Evolutionary conservation across 257 asterid genomes (phyloP).

Genomic region (Solanum verrucosum): DNA sequence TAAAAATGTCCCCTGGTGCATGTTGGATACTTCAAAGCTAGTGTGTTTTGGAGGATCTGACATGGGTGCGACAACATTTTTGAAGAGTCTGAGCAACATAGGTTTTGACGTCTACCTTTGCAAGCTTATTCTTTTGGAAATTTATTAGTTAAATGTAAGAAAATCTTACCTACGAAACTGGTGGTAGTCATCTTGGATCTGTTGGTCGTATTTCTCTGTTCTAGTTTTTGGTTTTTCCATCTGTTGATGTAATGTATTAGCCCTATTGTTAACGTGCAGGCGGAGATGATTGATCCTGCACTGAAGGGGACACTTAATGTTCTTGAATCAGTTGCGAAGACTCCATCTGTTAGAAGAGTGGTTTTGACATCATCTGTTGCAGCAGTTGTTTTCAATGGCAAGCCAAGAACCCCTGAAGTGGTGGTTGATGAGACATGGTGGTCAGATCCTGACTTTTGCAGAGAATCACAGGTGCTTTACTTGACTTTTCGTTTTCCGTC

Average conservation of each 20-base stretch:
- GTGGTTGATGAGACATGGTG: slow-evolving; percentile 76
- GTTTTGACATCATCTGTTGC: slow-evolving; percentile 80
- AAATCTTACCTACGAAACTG: background rate
- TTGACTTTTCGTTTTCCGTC: background rate
- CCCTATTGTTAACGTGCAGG: slow-evolving; percentile 15
- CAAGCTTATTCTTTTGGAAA: background rate
- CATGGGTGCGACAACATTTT: too few relatives aligned
- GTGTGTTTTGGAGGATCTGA: too few relatives aligned
- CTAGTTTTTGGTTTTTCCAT: background rate
- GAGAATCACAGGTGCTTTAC: slow-evolving; percentile 28
- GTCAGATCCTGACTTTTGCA: slow-evolving; percentile 47
- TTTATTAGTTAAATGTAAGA: background rate
- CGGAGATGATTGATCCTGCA: slow-evolving; percentile 76
- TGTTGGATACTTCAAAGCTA: too few relatives aligned
- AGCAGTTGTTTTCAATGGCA: slow-evolving; percentile 51
- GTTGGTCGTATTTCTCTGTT: background rate
- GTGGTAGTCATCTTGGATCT: background rate
- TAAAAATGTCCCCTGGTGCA: too few relatives aligned
- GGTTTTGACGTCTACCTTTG: background rate
- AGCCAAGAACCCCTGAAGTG: slow-evolving; percentile 58
- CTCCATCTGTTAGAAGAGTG: slow-evolving; percentile 47
- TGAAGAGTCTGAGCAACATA: too few relatives aligned
- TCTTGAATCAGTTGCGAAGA: slow-evolving; percentile 61
- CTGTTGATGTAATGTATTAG: background rate
- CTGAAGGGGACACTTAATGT: slow-evolving; percentile 76